These are phyloP conservation scores for Mycosphaerella sp. DNA, from an alignment of 2,329 filamentous ascomycete genomes.

Conservation along the genomic window DNA sequence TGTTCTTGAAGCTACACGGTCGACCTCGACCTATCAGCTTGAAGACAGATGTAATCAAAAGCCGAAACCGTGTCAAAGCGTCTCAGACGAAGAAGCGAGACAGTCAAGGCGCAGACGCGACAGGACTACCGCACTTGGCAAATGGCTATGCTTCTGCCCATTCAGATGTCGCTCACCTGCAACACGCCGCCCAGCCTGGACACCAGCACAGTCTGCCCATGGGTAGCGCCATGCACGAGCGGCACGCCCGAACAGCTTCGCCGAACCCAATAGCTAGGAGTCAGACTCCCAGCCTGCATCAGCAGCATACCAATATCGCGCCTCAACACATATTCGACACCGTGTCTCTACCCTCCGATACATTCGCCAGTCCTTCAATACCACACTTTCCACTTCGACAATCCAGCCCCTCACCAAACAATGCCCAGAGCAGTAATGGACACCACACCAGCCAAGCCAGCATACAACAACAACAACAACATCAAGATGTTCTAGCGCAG, in stretches of 20 bases:
- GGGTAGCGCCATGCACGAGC: constrained; percentile 14
- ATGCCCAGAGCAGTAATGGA: constrained; percentile 48
- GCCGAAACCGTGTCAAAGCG: constrained; percentile 94
- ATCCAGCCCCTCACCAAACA: constrained; percentile 49
- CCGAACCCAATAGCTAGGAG: constrained; percentile 44
- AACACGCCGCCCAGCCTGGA: constrained; percentile 8
- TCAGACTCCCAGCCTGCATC: constrained; percentile 66
- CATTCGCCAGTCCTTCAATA: constrained; percentile 54
- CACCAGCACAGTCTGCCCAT: constrained; percentile 18
- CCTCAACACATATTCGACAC: constrained; percentile 75
- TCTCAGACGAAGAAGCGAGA: constrained; percentile 62
- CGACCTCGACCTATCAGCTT: constrained; percentile 88
- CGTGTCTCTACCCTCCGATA: constrained; percentile 59
- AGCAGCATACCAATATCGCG: constrained; percentile 53
- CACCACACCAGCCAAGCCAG: constrained; percentile 30
- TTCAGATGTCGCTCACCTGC: constrained; percentile 14
- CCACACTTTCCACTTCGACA: constrained; percentile 41
- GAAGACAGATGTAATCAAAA: constrained; percentile 99
- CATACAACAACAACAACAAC: constrained; percentile 48
- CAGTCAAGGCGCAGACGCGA: constrained; percentile 20
- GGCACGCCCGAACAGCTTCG: constrained; percentile 3
- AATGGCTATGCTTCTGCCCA: constrained; percentile 21
- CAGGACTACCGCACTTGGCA: constrained; percentile 12
- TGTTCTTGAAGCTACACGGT: constrained; percentile 95
- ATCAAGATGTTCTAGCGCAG: constrained; percentile 70